These are phyloP conservation scores for Pinus albicaulis DNA, from an alignment of 75 land plant genomes.

Conservation along the genomic window DNA sequence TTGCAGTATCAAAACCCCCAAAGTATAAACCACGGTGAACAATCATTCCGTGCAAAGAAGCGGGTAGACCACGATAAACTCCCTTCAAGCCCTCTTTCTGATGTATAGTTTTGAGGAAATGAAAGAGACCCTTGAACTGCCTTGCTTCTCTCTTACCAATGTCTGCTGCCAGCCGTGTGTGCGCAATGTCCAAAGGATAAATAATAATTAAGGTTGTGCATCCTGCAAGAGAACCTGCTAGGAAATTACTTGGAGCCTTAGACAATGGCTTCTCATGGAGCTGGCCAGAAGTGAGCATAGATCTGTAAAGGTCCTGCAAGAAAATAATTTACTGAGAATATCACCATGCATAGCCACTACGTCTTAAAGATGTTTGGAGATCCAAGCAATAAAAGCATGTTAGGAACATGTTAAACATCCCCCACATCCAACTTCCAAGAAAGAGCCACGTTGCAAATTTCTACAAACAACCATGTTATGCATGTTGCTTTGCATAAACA, in stretches of 20 bases:
- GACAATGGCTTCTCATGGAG: conserved; percentile 25
- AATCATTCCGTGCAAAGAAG: conserved; percentile 94
- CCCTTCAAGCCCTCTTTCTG: conserved; percentile 78
- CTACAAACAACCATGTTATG: too few species aligned
- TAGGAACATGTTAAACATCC: too few species aligned
- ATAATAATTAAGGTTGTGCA: conserved; percentile 84
- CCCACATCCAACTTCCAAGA: too few species aligned
- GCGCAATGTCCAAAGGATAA: conserved; percentile 97
- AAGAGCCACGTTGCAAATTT: too few species aligned
- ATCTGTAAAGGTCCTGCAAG: conserved; percentile 83
- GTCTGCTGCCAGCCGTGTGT: conserved; percentile 95
- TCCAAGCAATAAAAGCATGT: too few species aligned
- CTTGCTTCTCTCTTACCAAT: conserved; percentile 67
- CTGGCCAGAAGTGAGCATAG: conserved; percentile 42
- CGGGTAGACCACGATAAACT: conserved; percentile 85
- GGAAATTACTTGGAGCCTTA: conserved; percentile 66
- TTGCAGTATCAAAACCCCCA: conserved; percentile 94
- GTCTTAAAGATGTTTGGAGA: too few species aligned
- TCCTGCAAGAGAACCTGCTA: conserved; percentile 90
- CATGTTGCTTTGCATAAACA: too few species aligned
- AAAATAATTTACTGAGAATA: neutral
- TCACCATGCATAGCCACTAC: too few species aligned
- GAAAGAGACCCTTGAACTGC: conserved; percentile 76
- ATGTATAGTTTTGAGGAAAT: conserved; percentile 76
- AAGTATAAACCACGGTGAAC: conserved; percentile 91